Evolutionary conservation across 2,329 filamentous ascomycete species (phyloP).

Genomic region (Camptophora hylomeconis): DNA sequence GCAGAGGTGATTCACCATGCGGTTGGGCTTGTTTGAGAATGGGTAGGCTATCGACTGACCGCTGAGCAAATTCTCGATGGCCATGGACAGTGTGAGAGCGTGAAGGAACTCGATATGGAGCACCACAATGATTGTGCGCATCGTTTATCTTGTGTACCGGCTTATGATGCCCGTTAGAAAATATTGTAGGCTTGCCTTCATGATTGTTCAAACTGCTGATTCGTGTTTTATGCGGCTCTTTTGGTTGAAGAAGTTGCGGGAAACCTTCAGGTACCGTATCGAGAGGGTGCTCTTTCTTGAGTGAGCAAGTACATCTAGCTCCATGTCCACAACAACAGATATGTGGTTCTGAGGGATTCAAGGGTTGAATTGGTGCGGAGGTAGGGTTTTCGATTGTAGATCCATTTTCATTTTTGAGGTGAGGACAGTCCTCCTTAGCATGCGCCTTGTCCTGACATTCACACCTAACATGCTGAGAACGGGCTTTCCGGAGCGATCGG

Average conservation of each 20-base stretch:
- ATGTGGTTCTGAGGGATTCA: conserved; percentile 11
- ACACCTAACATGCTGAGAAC: conserved; percentile 87
- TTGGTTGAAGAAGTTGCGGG: conserved; percentile 20
- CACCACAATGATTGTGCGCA: conserved; percentile 45
- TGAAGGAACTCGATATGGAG: conserved; percentile 48
- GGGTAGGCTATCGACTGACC: conserved; percentile 40
- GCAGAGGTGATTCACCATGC: conserved; percentile 18
- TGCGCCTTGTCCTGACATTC: conserved; percentile 79
- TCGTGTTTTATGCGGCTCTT: conserved; percentile 35
- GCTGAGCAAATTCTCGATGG: conserved; percentile 32
- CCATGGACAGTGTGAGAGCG: conserved; percentile 38
- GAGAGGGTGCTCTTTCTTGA: conserved; percentile 43
- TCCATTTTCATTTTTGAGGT: conserved; percentile 21
- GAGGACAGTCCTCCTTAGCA: conserved; percentile 22
- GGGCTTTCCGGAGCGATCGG: conserved; percentile 88
- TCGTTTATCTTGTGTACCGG: conserved; percentile 53
- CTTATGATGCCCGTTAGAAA: conserved; percentile 52
- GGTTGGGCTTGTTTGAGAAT: conserved; percentile 21
- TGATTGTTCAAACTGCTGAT: conserved; percentile 35
- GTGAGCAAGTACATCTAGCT: conserved; percentile 46
- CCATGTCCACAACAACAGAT: conserved; percentile 42
- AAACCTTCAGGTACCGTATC: conserved; percentile 35
- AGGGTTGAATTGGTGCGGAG: conserved; percentile 1
- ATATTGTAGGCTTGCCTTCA: conserved; percentile 48
- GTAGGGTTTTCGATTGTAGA: conserved; percentile 19